Base-by-base conservation (phyloP, 2,329 filamentous ascomycete species). In the Cylindrodendrum hubeiense region DNA sequence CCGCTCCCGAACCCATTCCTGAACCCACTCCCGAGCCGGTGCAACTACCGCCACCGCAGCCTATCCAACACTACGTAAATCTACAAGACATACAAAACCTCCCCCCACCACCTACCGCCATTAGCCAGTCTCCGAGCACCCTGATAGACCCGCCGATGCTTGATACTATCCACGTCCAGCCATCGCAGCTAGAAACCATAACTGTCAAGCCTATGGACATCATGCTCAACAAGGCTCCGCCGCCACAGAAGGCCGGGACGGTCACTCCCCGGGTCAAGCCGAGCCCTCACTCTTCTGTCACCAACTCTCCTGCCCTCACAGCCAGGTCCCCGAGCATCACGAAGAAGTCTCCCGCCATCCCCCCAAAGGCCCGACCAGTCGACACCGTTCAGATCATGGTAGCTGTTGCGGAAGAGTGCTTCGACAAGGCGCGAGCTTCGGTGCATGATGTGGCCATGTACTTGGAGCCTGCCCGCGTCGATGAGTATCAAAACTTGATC, bases 341-440 rank as follows among this genome's bases (percentile, higher is more conserved):
- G 2, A 83, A 80, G 63, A 79, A 76, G 54, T 84, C 82, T 2
- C 82, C 84, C 2, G 81, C 81, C 7, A 74, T 80, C 4, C 77
- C 80, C 0, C 75, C 79, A 5, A 82, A 82, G 67, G 75, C 79
- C 8, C 76, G 80, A 4, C 82, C 83, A 9, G 76, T 83, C 9
- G 87, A 89, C 60, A 85, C 84, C 1, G 81, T 87, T 3, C 82
- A 89, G 2, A 80, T 94, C 9, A 82, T 95, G 62, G 82, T 93
- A 8, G 87, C 87, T n/a, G 84, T 94, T 15, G 91, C 92, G 3
- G 92, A 95, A 72, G 92, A 95, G 69, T 94, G 92, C 72, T 88
- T 95, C 56, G 81, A 82, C 26, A 90, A 89, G 57, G 93, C 93
- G 17, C 88, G 90, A 65, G 79, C 80, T 19, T 81, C 84, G 3